Conservation (phyloP, 2,329 filamentous ascomycete genomes). For the Fusarium tupiense region DNA sequence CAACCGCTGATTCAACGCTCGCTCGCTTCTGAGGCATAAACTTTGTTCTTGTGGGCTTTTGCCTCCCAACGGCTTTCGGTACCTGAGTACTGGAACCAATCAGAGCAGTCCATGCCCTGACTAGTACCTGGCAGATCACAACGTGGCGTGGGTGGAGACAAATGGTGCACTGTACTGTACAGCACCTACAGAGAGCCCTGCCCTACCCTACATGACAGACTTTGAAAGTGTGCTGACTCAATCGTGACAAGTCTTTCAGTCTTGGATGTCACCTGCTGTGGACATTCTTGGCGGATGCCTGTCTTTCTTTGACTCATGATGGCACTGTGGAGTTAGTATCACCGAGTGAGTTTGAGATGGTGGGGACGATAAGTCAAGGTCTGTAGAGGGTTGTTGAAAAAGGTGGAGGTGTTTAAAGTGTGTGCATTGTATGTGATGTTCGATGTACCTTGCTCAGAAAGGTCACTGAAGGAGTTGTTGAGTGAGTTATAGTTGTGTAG, state of each 20-base stretch:
- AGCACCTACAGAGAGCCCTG: background rate
- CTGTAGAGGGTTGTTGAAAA: background rate
- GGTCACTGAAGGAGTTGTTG: background rate
- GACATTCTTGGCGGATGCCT: background rate
- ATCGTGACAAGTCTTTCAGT: slow-evolving; percentile 3
- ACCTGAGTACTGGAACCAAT: slow-evolving; percentile 22
- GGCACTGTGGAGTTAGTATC: slow-evolving; percentile 5
- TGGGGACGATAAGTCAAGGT: background rate
- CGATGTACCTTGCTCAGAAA: background rate
- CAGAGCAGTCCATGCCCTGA: slow-evolving; percentile 18
- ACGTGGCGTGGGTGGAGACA: slow-evolving; percentile 32
- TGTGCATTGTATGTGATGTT: slow-evolving; percentile 17
- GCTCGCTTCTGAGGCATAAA: slow-evolving; percentile 19
- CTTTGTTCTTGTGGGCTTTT: slow-evolving; percentile 6
- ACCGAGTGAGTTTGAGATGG: background rate
- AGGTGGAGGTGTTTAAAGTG: slow-evolving; percentile 23
- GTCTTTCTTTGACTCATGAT: background rate
- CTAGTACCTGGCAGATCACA: slow-evolving; percentile 37
- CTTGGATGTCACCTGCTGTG: slow-evolving; percentile 2
- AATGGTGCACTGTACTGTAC: background rate
- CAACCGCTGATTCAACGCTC: background rate
- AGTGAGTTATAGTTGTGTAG: background rate
- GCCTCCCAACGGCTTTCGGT: slow-evolving; percentile 23
- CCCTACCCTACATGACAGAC: slow-evolving; percentile 23
- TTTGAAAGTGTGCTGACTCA: background rate